These are phyloP conservation scores for Parmelia sp. DNA, from an alignment of 495 filamentous ascomycete species.

Conservation along the genomic window DNA sequence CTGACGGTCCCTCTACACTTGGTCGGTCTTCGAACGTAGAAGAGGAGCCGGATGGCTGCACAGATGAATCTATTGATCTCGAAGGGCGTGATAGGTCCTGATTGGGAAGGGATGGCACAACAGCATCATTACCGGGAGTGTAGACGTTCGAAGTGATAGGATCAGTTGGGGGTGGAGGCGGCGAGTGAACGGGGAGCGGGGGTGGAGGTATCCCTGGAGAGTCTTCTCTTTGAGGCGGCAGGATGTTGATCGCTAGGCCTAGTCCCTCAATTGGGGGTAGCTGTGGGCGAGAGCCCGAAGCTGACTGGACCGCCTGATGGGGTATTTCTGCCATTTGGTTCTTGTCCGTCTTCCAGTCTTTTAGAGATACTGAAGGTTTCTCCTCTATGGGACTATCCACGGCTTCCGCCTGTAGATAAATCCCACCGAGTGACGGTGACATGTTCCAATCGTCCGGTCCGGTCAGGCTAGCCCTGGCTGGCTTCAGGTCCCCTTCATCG, in stretches of 20 bases:
- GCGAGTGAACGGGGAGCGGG: constrained; percentile 35
- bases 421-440: constrained; percentile 51
- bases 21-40: constrained; percentile 35
- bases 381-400: constrained; percentile 36
- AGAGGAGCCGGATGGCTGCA: constrained; percentile 32
- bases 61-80: constrained; percentile 30
- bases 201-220: constrained; percentile 33
- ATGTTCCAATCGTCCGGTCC: constrained; percentile 49
- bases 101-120: constrained; percentile 56
- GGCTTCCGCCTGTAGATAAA: constrained; percentile 39
- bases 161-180: constrained; percentile 32
- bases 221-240: constrained; percentile 30
- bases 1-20: constrained; percentile 35
- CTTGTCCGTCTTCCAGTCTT: constrained; percentile 23
- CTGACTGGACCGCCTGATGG: constrained; percentile 5
- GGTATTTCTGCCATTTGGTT: constrained; percentile 3
- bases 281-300: constrained; percentile 22
- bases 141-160: constrained; percentile 33
- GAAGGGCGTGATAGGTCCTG: constrained; percentile 23
- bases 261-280: constrained; percentile 32
- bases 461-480: constrained; percentile 40
- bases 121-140: constrained; percentile 39
- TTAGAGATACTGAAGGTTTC: constrained; percentile 26
- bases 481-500: constrained; percentile 22
- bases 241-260: constrained; percentile 36